Evolutionary conservation across 495 filamentous ascomycete species (phyloP).

Genomic region (Pyrenopolyporus hunteri): DNA sequence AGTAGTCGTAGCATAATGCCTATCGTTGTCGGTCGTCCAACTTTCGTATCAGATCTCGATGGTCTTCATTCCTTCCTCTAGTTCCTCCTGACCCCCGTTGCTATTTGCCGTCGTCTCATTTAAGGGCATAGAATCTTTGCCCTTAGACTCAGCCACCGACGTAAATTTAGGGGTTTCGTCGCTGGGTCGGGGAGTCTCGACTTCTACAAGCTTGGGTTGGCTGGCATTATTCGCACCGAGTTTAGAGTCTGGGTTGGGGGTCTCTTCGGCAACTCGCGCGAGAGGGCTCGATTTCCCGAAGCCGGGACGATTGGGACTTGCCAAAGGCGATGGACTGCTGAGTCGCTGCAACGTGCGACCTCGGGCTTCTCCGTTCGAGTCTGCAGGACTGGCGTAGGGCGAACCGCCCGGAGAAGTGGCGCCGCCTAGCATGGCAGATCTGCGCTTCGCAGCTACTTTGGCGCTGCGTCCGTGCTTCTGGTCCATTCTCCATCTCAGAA

Average conservation of each 20-base stretch:
- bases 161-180: constrained; percentile 46
- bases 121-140: constrained; percentile 26
- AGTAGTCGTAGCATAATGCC: constrained; percentile 38
- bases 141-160: constrained; percentile 31
- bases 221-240: constrained; percentile 34
- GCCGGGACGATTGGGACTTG: constrained; percentile 59
- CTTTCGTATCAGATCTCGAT: constrained; percentile 59
- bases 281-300: constrained; percentile 59
- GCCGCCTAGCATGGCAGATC: constrained; percentile 44
- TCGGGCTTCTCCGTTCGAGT: constrained; percentile 53
- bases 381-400: constrained; percentile 59
- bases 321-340: constrained; percentile 56
- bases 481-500: constrained; percentile 90
- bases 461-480: constrained; percentile 83
- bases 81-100: constrained; percentile 18
- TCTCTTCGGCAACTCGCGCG: constrained; percentile 60
- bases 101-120: constrained; percentile 39
- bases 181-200: constrained; percentile 58
- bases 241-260: constrained; percentile 27
- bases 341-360: constrained; percentile 62
- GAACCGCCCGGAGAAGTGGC: constrained; percentile 54
- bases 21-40: constrained; percentile 40
- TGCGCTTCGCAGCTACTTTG: constrained; percentile 47
- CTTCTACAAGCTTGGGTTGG: constrained; percentile 54
- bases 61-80: constrained; percentile 61